These are phyloP conservation scores for Fraxinus cuspidata DNA, from an alignment of 257 asterid species.

Conservation along the genomic window DNA sequence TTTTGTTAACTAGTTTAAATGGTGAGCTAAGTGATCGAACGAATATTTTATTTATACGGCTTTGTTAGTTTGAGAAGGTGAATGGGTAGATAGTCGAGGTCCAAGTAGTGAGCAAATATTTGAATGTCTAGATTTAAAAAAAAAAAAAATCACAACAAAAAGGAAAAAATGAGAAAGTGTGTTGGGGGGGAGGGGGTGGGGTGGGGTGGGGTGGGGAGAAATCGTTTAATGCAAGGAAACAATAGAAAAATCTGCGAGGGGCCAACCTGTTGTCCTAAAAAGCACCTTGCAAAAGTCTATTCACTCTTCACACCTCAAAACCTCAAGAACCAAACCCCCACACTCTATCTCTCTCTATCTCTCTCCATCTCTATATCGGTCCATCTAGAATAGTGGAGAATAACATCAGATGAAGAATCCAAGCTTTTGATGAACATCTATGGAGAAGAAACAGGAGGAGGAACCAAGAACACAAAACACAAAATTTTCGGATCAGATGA, in stretches of 20 bases:
- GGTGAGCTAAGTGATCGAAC: too few relatives aligned
- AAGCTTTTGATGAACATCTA: conserved; percentile 30
- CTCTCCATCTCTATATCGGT: background rate
- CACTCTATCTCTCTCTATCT: background rate
- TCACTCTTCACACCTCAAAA: conserved; percentile 26
- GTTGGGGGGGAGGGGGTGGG: background rate
- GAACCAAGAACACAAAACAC: background rate
- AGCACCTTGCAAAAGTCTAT: conserved; percentile 22
- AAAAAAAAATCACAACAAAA: background rate
- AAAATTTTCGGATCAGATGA: conserved; percentile 35
- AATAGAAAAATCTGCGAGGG: background rate
- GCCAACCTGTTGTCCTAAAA: conserved; percentile 28
- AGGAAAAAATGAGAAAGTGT: background rate
- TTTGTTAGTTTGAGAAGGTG: too few relatives aligned
- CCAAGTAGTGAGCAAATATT: background rate
- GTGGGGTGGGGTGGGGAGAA: background rate
- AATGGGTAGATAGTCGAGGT: too few relatives aligned
- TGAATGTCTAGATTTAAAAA: background rate
- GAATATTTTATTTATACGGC: too few relatives aligned
- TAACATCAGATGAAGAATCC: conserved; percentile 26
- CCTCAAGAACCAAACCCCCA: conserved; percentile 21
- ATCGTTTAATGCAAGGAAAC: conserved; percentile 9
- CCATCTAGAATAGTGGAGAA: conserved; percentile 4
- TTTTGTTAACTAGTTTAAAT: background rate
- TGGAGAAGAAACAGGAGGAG: conserved; percentile 26